These are phyloP conservation scores for Kluyveromyces marxianus DNA, from an alignment of 1,139 yeast species.

Conservation along the genomic window DNA sequence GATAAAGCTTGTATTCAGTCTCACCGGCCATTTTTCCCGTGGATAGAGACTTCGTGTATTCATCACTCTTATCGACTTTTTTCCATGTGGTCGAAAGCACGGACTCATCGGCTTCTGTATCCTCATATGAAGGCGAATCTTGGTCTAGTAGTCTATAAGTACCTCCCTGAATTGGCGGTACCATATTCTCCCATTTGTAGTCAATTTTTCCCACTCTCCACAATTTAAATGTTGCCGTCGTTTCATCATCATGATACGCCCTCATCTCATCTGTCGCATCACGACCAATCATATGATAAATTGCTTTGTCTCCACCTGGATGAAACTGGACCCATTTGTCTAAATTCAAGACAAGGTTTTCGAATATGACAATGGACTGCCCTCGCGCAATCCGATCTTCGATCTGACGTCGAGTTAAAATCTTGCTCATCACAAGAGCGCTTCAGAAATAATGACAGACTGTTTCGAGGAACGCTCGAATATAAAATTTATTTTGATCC, in stretches of 20 bases:
- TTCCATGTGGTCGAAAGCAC: slow-evolving; percentile 4
- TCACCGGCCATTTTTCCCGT: slow-evolving; percentile 32
- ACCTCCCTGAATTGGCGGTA: slow-evolving; percentile 91
- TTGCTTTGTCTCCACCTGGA: slow-evolving; percentile 88
- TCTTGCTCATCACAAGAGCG: slow-evolving; percentile 1
- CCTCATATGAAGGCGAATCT: slow-evolving; percentile 18
- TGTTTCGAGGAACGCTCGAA: too few species aligned
- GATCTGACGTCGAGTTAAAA: slow-evolving; percentile 32
- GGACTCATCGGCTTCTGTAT: slow-evolving; percentile 20
- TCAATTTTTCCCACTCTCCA: slow-evolving; percentile 62
- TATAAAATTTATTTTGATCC: too few species aligned
- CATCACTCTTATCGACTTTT: slow-evolving; percentile 2
- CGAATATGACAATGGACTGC: slow-evolving; percentile 60
- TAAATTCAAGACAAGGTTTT: slow-evolving; percentile 52
- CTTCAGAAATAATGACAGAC: too few species aligned
- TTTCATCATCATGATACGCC: slow-evolving; percentile 64
- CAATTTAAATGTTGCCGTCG: slow-evolving; percentile 41
- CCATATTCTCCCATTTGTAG: slow-evolving; percentile 58
- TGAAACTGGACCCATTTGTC: slow-evolving; percentile 66
- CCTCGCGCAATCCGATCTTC: slow-evolving; percentile 59
- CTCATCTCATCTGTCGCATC: slow-evolving; percentile 90
- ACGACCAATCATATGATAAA: slow-evolving; percentile 75
- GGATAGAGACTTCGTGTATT: slow-evolving; percentile 1
- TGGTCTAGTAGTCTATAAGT: neutral
- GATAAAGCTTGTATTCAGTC: slow-evolving; percentile 35